Evolutionary conservation across 2,329 filamentous ascomycete species (phyloP), one percentile per base, ranked within the genome.

Genomic region (Exophiala calicioides): DNA sequence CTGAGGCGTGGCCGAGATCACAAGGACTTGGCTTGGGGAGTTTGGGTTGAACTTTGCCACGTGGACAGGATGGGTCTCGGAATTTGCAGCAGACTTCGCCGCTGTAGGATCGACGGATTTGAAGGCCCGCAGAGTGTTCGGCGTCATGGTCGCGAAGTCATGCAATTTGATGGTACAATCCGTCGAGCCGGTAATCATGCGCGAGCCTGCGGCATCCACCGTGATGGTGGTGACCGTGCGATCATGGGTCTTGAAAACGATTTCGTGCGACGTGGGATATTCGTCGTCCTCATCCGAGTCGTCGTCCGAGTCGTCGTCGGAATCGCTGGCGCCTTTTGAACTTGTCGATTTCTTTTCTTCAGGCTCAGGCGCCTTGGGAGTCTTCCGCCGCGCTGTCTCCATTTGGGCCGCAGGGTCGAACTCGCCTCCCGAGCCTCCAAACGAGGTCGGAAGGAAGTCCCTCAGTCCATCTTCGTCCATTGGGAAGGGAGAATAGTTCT

Each of bases 131-230:
- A 98, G 79, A 0, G 93, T 97, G 4, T 90, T 93, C 1, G 90
- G 89, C 1, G 91, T 96, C 85, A 98, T 94, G 35, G 90, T 88
- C 2, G 90, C 83, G 65, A 98, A 95, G 65, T 98, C 91, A 70
- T 96, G 90, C 13, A 98, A 76, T 64, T 96, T 97, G 60, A 97
- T 73, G 1, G 82, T 88, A 67, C 90, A 94, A 68, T 98, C 93
- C 51, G 85, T 86, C 4, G 90, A 96, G 16, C 87, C 90, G n/a
- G 89, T 93, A 36, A 91, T 82, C 63, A 98, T 74, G 59, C 93
- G 81, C 35, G 84, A 85, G 8, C 93, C 93, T 0, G 90, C 83
- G 0, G 88, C 84, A 68, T 98, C 93, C 36, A 95, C 75, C 2
- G 90, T 85, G 46, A 90, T 77, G 1, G 87, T 85, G 5, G 91